These are phyloP conservation scores for Debaryomycetaceae sp. DNA, from an alignment of 1,139 yeast species.

Conservation along the genomic window DNA sequence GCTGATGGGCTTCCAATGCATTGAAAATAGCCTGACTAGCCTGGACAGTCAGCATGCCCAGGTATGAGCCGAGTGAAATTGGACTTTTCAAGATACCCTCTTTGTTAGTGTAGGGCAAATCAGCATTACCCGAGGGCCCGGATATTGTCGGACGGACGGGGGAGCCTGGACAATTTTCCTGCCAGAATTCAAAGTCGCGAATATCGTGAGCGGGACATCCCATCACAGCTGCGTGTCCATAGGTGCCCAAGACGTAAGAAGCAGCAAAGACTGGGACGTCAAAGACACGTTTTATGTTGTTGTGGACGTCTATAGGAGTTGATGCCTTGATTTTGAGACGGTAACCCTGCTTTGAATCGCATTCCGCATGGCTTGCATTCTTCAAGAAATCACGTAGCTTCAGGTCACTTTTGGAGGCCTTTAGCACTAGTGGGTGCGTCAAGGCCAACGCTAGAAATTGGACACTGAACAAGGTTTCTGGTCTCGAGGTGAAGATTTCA, in stretches of 20 bases:
- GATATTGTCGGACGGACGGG: no score
- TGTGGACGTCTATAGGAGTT: conserved; percentile 46
- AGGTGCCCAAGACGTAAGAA: conserved; percentile 74
- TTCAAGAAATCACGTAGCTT: conserved; percentile 38
- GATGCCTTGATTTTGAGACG: conserved; percentile 37
- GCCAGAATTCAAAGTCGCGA: conserved; percentile 78
- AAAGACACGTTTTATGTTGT: conserved; percentile 7
- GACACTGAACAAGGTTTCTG: conserved; percentile 76
- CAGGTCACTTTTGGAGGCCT: conserved; percentile 22
- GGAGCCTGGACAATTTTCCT: conserved; percentile 41
- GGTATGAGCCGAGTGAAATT: conserved; percentile 29
- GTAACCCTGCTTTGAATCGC: conserved; percentile 56
- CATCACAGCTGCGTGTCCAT: conserved; percentile 94
- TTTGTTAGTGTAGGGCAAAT: conserved; percentile 37
- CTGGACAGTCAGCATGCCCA: conserved; percentile 36
- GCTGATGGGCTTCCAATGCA: conserved; percentile 21
- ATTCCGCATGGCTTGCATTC: conserved; percentile 20
- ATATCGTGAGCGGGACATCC: conserved; percentile 94
- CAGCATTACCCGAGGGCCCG: conserved; percentile 3
- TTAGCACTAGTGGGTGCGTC: conserved; percentile 51
- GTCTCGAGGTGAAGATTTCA: conserved; percentile 72
- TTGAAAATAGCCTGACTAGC: conserved; percentile 44
- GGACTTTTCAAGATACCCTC: conserved; percentile 36
- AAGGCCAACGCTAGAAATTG: conserved; percentile 73
- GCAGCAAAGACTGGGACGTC: conserved; percentile 74